phyloP scores from a whole-genome alignment of 2,329 filamentous ascomycete genomes.

The Cladosporium sp. region DNA sequence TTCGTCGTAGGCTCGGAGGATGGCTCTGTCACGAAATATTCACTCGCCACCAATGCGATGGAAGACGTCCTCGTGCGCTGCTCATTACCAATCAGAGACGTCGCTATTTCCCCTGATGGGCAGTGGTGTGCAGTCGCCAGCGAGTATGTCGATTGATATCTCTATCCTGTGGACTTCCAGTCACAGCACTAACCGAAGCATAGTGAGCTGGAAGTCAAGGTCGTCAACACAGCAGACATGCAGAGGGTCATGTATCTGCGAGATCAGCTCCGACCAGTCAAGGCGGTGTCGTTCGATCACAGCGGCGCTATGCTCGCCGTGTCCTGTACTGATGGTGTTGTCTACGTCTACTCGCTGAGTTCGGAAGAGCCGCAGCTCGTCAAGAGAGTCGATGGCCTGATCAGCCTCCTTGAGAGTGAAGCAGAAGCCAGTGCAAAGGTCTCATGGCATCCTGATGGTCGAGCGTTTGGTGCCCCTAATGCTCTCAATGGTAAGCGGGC shows the following conservation, averaged over 20 bases:
- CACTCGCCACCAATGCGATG: slow-evolving; percentile 66
- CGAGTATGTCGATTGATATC: slow-evolving; percentile 57
- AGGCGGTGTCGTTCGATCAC: slow-evolving; percentile 84
- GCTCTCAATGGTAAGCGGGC: slow-evolving; percentile 52
- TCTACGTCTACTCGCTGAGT: slow-evolving; percentile 85
- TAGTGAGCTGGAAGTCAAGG: slow-evolving; percentile 80
- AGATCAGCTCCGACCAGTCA: slow-evolving; percentile 82
- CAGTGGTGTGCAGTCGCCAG: slow-evolving; percentile 95
- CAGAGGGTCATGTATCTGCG: slow-evolving; percentile 71
- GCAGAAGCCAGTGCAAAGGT: slow-evolving; percentile 70
- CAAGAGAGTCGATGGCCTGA: slow-evolving; percentile 79
- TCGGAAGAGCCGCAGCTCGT: slow-evolving; percentile 76
- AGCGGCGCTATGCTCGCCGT: slow-evolving; percentile 71
- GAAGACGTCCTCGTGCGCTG: slow-evolving; percentile 79
- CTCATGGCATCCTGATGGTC: slow-evolving; percentile 91
- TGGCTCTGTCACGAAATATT: slow-evolving; percentile 89
- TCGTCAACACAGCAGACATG: slow-evolving; percentile 79
- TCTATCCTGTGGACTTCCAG: slow-evolving; percentile 9
- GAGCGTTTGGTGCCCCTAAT: slow-evolving; percentile 83
- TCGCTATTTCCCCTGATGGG: slow-evolving; percentile 75
- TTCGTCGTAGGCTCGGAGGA: slow-evolving; percentile 91
- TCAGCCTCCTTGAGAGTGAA: slow-evolving; percentile 72
- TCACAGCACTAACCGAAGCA: neutral
- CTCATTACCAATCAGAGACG: slow-evolving; percentile 80
- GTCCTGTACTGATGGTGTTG: slow-evolving; percentile 80